These are phyloP conservation scores for Prunus dulcis DNA, from an alignment of 306 rosid genomes.

Conservation along the genomic window DNA sequence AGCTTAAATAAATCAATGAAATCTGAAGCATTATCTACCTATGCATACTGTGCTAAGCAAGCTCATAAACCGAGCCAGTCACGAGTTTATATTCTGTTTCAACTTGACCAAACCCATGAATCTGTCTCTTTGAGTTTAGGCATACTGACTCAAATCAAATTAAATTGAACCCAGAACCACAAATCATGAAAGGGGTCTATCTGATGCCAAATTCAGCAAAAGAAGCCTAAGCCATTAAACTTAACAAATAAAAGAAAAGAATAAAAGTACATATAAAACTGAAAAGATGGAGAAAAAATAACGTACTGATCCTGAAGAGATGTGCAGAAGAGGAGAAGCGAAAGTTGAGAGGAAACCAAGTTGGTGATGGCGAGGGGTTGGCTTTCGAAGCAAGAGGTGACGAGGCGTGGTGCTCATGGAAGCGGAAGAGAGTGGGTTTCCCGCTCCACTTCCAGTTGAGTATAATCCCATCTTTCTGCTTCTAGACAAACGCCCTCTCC, in stretches of 20 bases:
- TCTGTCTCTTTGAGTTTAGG: neutral
- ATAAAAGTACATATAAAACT: too few species aligned
- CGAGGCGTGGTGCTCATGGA: neutral
- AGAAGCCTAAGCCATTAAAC: neutral
- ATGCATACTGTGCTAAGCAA: neutral
- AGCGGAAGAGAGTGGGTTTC: neutral
- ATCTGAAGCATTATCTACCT: too few species aligned
- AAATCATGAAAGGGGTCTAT: neutral
- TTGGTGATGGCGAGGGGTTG: neutral
- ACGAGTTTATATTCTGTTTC: neutral
- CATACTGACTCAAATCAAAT: too few species aligned
- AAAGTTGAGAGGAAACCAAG: constrained; percentile 5
- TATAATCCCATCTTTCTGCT: constrained; percentile 16
- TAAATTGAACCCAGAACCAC: neutral
- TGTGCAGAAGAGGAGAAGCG: constrained; percentile 7
- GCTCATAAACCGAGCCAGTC: neutral
- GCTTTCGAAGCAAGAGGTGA: neutral
- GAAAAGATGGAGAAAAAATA: neutral
- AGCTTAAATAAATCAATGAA: too few species aligned
- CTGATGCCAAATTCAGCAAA: neutral
- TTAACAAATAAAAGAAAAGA: neutral
- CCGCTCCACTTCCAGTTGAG: constrained; percentile 19
- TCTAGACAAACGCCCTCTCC: neutral
- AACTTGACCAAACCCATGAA: neutral
- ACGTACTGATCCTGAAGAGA: constrained; percentile 22